Conservation (phyloP, 1,139 yeast species). For the Diutina catenulata region DNA sequence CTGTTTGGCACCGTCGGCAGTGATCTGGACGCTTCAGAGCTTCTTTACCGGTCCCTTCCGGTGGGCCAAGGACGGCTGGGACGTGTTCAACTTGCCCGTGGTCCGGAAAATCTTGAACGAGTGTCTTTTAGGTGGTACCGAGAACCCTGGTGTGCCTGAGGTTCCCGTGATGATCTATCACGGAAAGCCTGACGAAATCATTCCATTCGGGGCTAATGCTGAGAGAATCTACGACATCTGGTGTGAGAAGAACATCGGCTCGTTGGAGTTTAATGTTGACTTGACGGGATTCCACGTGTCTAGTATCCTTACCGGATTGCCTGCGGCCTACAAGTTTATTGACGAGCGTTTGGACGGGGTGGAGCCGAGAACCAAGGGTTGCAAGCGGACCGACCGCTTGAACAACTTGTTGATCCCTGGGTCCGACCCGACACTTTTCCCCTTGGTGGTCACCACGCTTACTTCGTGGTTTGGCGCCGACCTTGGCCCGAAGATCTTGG, state of each 20-base stretch:
- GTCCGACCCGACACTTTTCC: neutral
- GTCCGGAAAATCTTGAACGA: conserved; percentile 6
- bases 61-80: conserved; percentile 12
- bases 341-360: neutral
- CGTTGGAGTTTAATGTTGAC: conserved; percentile 11
- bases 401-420: neutral
- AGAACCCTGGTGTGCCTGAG: conserved; percentile 9
- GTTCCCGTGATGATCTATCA: conserved; percentile 9
- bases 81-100: conserved; percentile 9
- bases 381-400: neutral
- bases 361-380: neutral
- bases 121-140: conserved; percentile 9
- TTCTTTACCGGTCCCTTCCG: conserved; percentile 13
- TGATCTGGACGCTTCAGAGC: conserved; percentile 8
- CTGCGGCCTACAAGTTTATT: neutral
- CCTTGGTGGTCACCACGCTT: neutral
- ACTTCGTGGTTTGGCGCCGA: neutral
- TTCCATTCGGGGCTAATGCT: conserved; percentile 7
- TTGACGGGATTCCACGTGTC: conserved; percentile 3
- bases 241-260: conserved; percentile 8
- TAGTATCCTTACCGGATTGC: neutral
- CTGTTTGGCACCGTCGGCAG: conserved; percentile 7
- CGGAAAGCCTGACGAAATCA: conserved; percentile 8
- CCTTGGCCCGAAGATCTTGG: neutral
- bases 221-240: conserved; percentile 7